Base-by-base conservation (phyloP, 306 rosid genomes). In the Phaseolus lunatus region DNA sequence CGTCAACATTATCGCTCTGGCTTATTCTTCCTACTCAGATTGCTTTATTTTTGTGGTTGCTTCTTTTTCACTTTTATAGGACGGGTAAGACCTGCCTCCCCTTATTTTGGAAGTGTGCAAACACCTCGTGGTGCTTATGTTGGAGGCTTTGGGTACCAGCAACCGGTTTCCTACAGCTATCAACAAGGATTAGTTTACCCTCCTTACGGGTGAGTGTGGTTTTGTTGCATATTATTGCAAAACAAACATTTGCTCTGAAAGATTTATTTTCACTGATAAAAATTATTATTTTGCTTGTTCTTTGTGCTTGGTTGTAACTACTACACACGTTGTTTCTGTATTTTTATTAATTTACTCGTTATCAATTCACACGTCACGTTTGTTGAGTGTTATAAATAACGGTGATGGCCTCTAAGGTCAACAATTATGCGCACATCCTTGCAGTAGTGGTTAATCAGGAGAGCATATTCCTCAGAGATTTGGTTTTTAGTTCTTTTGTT, bases 181-280 rank as follows among this genome's bases (percentile, higher is more conserved):
- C 96, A 87, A 54, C 97, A 89, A 81, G 96, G 96, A 70, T 65
- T 94, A 73, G 72, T 87, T 80, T 90, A 88, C 89, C 97, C 98
- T 72, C 92, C 91, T 48, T 90, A 92, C 56, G 96, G 97, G 98
- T 94, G 63, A 86, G 98, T 85, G 19, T 35, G 66, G 37, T 70
- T 59, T 67, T 15, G 20, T 59, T 67, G 24, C 31, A 58, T 52
- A 50, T 43, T 13, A 44, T 45, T 23, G 56, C 52, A n/a, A 49
- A 70, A 19, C 29, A 13, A 48, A 48, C 23, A 13, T 54, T 44
- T 58, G 6, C 23, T 81, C 50, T 62, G 31, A 39, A 62, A 35
- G 58, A 73, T 74, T 78, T 47, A 7, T 58, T 53, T 53, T 49
- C n/a, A n/a, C 20, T 24, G 63, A 54, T 23, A 24, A 56, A 44